These are phyloP conservation scores for Wallacemonas rigidus DNA, from an alignment of 208 protist species.

Conservation along the genomic window DNA sequence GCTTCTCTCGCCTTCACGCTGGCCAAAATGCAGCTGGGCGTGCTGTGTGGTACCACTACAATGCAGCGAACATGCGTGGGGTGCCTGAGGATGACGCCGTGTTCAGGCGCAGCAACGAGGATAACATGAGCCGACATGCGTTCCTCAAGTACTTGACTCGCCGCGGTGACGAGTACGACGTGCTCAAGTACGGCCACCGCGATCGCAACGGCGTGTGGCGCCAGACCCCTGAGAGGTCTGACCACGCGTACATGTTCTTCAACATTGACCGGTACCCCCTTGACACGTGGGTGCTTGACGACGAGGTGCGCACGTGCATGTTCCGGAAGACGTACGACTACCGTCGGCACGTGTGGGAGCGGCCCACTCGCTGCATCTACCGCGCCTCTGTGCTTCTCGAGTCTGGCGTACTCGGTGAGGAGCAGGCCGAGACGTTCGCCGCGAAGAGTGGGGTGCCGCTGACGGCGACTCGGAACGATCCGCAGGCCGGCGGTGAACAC, in stretches of 20 bases:
- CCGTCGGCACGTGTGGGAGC: background rate
- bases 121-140: conserved; percentile 25
- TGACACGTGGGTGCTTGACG: conserved; percentile 41
- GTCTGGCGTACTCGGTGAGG: conserved; percentile 24
- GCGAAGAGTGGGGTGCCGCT: conserved; percentile 3
- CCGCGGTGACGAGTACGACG: conserved; percentile 16
- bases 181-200: conserved; percentile 22
- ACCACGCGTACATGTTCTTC: conserved; percentile 18
- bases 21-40: background rate
- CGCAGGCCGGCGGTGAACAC: too few relatives aligned
- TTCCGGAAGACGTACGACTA: conserved; percentile 29
- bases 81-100: background rate
- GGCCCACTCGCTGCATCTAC: conserved; percentile 20
- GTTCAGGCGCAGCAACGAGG: conserved; percentile 18
- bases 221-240: conserved; percentile 13
- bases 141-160: conserved; percentile 17
- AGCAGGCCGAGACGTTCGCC: too few relatives aligned
- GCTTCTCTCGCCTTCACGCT: conserved; percentile 24
- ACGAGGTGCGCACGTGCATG: conserved; percentile 21
- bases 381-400: conserved; percentile 14
- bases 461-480: too few relatives aligned
- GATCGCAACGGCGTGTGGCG: conserved; percentile 16
- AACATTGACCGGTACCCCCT: conserved; percentile 26
- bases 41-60: conserved; percentile 28
- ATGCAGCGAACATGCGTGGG: conserved; percentile 26